Conservation (phyloP, 495 filamentous ascomycete species). For the Talaromyces thailandensis region DNA sequence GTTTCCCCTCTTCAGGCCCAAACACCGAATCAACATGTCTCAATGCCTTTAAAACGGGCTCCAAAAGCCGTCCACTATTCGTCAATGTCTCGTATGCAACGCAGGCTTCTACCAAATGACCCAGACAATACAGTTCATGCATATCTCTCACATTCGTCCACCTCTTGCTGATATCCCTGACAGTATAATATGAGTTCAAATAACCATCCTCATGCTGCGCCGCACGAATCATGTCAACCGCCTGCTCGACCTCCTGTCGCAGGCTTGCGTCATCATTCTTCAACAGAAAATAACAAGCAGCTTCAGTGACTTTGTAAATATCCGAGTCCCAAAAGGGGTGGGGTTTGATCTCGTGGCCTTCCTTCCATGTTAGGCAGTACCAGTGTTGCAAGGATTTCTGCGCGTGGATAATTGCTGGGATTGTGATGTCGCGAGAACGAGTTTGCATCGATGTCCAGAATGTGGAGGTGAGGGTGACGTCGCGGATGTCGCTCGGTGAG, state of each 20-base stretch:
- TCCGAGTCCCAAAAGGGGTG: conserved; percentile 43
- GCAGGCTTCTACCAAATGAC: conserved; percentile 52
- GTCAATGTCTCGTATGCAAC: conserved; percentile 43
- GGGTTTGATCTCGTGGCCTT: conserved; percentile 4
- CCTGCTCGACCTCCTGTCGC: conserved; percentile 41
- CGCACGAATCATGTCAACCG: conserved; percentile 43
- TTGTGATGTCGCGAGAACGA: conserved; percentile 3
- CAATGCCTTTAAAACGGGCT: conserved; percentile 28
- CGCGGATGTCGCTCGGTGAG: conserved; percentile 1
- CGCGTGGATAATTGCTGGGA: conserved; percentile 5
- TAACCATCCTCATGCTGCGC: conserved; percentile 52
- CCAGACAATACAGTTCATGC: conserved; percentile 48
- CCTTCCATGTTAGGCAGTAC: conserved; percentile 6
- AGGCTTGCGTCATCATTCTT: conserved; percentile 35
- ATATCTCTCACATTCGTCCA: conserved; percentile 52
- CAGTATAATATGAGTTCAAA: conserved; percentile 50
- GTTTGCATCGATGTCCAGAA: conserved; percentile 5
- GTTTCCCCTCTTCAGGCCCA: conserved; percentile 38
- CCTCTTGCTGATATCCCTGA: conserved; percentile 39
- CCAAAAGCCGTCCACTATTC: conserved; percentile 39
- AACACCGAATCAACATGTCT: conserved; percentile 45
- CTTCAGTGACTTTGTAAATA: conserved; percentile 53
- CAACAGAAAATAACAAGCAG: conserved; percentile 46
- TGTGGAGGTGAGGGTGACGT: conserved; percentile 3
- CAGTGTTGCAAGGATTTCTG: conserved; percentile 1